These are phyloP conservation scores for Cladosporium colombiae DNA, from an alignment of 2,329 filamentous ascomycete genomes.

Conservation along the genomic window DNA sequence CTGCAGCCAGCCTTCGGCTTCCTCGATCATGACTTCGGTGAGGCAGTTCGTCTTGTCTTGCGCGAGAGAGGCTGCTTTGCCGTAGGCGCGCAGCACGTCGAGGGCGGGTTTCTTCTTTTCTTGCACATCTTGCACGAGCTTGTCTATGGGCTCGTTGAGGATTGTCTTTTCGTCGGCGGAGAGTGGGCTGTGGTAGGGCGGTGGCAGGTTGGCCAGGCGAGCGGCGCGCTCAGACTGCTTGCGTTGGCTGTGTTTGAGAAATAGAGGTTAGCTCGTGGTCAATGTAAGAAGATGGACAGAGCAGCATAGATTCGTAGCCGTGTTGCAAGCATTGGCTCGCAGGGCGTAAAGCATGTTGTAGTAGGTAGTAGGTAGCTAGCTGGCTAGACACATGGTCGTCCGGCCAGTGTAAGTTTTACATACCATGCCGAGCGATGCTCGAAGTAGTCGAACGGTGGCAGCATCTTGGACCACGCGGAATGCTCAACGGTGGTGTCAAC, in stretches of 20 bases:
- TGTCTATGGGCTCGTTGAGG: constrained; percentile 71
- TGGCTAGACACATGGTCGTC: neutral
- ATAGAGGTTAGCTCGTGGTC: neutral
- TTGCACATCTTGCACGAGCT: constrained; percentile 77
- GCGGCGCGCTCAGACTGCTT: constrained; percentile 76
- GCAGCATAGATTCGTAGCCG: constrained; percentile 9
- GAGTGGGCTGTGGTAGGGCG: constrained; percentile 66
- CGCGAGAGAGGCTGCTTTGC: constrained; percentile 79
- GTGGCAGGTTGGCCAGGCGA: constrained; percentile 67
- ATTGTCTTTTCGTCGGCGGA: constrained; percentile 65
- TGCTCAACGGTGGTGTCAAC: neutral
- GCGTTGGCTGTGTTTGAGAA: constrained; percentile 58
- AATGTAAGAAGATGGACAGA: neutral
- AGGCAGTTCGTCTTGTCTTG: constrained; percentile 87
- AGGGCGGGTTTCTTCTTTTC: constrained; percentile 64
- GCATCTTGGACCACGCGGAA: constrained; percentile 26
- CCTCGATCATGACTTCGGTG: constrained; percentile 80
- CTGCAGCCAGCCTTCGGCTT: constrained; percentile 71
- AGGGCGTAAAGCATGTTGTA: neutral
- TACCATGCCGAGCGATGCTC: constrained; percentile 73
- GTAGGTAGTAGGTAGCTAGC: neutral
- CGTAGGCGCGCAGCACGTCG: constrained; percentile 80
- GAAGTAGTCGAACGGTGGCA: constrained; percentile 62
- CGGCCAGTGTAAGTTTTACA: constrained; percentile 27
- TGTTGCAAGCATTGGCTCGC: neutral